Evolutionary conservation across 345 rosid species (phyloP), one percentile per base, ranked within the genome.

Genomic region (Populus alba): DNA sequence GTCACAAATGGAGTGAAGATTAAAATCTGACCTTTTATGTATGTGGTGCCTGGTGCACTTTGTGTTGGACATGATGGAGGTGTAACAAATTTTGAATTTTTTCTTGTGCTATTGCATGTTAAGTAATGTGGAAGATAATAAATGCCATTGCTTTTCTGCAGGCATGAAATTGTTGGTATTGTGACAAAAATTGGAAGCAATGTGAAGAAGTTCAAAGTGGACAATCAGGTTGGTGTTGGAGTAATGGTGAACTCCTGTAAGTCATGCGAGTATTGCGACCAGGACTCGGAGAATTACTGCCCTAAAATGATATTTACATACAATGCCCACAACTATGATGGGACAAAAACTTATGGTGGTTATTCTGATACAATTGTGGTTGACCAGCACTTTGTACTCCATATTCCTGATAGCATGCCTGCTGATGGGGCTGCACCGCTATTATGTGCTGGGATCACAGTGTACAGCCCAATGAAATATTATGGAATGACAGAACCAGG

Each of bases 401-500:
- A 86, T 3, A 75, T 94, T 75, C 97, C 97, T 3, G 93, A 90
- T 15, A 84, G 86, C 81, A 70, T 94, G 85, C 91, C 96, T 1
- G 61, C 84, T 5, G 96, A 91, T 73, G 81, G 91, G 1, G 91
- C 91, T 45, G 98, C 98, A 0, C 97, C 96, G 2, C 80, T 94
- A 31, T 83, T 94, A 66, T 94, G 98, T 81, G 96, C 98, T 68
- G 98, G 97, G 74, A 91, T 90, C 81, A 94, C 98, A 0, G 90
- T 94, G 73, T 92, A 89, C 76, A 94, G 96, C 87, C 97, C 98
- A 7, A 94, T 91, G 97, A 89, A 90, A 75, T 92, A 92, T 77
- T 94, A 94, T 79, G 96, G 96, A 69, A 90, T 92, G 89, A 90
- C 91, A 5, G 91, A 90, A 78, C 85, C 90, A 17, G 95, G 98